Evolutionary conservation across 139 green algal species (phyloP), one percentile per base, ranked within the genome.

Genomic region (Chlorella sp.): DNA sequence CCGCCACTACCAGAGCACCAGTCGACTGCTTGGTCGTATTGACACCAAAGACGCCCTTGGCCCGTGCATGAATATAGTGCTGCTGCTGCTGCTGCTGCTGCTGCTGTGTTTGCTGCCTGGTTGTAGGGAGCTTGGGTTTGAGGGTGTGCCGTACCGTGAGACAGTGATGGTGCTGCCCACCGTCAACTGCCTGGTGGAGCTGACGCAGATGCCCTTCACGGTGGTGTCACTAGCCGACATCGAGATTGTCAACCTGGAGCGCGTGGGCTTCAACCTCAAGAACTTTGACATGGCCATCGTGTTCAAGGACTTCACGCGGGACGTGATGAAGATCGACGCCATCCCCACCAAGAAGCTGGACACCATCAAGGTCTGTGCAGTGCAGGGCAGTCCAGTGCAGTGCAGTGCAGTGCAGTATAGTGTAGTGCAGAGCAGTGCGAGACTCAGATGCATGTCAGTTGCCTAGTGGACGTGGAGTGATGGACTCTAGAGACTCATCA

Each of bases 251-350:
- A 98, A 97, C 85, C 83, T 99, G 59, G 95, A 99, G 86, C 89
- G 95, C 49, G 94, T 99, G 32, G 95, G 94, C 63, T 97, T 99
- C 77, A 93, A 94, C 86, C 85, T 98, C 70, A 97, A 97, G 74
- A 98, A 97, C 81, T 98, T 99, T 72, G 95, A 99, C 88, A 95
- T 99, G 89, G 82, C 91, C 42, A 93, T 99, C 69, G 88, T 99
- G 2, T 97, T 95, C 89, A 98, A 98, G 85, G 91, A 96, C 65
- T 85, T 96, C 33, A 85, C 80, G 14, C 72, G 73, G 33, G 88
- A 93, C 30, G 72, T 74, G 55, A 74, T 55, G n/a, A 85, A 87
- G 33, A 94, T 98, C 31, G 89, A 98, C 76, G 88, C 90, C 62
- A 95, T 99, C 49, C 92, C 91, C 20, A 85, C 77, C n/a, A 88